phyloP scores from a whole-genome alignment of 2,329 filamentous ascomycete genomes.

The Cordyceps farinosa region DNA sequence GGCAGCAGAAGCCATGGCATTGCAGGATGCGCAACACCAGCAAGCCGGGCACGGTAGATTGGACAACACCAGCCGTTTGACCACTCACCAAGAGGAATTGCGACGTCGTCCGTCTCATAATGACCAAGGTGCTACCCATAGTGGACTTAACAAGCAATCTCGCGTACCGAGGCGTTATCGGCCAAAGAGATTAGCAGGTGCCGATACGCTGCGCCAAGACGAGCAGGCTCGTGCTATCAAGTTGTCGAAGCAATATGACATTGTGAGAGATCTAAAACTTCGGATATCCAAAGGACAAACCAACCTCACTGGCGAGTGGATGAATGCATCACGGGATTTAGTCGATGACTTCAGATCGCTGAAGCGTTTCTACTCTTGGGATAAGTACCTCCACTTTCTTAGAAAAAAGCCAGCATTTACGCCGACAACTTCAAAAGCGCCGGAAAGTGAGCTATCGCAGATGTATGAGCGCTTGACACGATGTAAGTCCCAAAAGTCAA shows the following conservation, averaged over 20 bases:
- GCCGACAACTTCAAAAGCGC: constrained; percentile 23
- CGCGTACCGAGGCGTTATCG: constrained; percentile 39
- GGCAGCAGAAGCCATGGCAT: constrained; percentile 68
- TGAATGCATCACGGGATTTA: constrained; percentile 55
- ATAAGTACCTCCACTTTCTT: constrained; percentile 59
- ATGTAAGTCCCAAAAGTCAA: constrained; percentile 38
- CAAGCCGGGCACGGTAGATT: constrained; percentile 24
- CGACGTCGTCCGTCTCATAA: constrained; percentile 1
- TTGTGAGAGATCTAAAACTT: constrained; percentile 41
- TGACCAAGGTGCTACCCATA: background rate
- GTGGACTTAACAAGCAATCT: background rate
- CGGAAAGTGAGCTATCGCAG: constrained; percentile 46
- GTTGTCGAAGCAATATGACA: constrained; percentile 40
- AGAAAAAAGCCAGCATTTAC: constrained; percentile 32
- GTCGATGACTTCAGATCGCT: constrained; percentile 62
- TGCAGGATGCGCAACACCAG: constrained; percentile 48
- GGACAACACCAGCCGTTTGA: constrained; percentile 2
- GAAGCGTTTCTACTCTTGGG: constrained; percentile 63
- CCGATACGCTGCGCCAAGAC: constrained; percentile 42
- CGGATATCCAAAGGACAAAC: constrained; percentile 40
- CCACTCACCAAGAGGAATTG: background rate
- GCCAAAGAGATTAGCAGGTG: constrained; percentile 44
- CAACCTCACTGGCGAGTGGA: constrained; percentile 50
- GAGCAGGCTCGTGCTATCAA: constrained; percentile 41
- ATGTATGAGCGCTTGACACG: constrained; percentile 55